Evolutionary conservation across 202 grass and related monocot species (phyloP).

Genomic region (Alloteropsis angusta): DNA sequence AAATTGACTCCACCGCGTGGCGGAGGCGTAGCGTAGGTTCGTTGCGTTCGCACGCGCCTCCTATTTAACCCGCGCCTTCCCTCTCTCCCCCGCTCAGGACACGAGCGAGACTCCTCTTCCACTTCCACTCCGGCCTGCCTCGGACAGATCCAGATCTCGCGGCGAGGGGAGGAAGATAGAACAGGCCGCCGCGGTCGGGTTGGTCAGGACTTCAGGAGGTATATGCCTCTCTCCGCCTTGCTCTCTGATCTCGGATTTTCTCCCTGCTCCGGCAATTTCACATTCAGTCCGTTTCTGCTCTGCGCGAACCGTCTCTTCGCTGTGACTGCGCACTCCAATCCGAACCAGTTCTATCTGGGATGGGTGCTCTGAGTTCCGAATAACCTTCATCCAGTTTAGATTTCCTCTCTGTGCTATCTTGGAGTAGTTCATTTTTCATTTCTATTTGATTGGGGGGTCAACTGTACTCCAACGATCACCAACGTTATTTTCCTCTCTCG

Average conservation of each 20-base stretch:
- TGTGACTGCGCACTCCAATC: background rate
- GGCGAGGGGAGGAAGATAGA: background rate
- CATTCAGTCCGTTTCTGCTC: background rate
- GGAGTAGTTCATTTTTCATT: background rate
- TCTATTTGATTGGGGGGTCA: background rate
- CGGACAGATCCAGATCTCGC: slow-evolving; percentile 20
- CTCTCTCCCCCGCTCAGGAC: background rate
- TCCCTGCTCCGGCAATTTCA: background rate
- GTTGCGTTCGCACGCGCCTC: background rate
- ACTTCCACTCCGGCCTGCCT: background rate
- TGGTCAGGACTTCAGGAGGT: background rate
- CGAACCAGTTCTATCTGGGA: background rate
- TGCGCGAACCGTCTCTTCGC: background rate
- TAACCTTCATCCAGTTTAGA: background rate
- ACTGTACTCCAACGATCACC: background rate
- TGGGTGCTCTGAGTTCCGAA: background rate
- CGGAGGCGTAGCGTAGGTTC: background rate
- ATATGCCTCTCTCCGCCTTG: background rate
- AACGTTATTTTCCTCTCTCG: background rate
- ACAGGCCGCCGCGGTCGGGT: background rate
- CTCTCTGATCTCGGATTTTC: background rate
- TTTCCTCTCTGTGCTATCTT: background rate
- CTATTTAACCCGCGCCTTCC: background rate
- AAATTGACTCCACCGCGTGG: background rate
- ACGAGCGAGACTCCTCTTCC: background rate